Evolutionary conservation across 176 grass and related monocot species (phyloP).

Genomic region (Triticum turgidum): DNA sequence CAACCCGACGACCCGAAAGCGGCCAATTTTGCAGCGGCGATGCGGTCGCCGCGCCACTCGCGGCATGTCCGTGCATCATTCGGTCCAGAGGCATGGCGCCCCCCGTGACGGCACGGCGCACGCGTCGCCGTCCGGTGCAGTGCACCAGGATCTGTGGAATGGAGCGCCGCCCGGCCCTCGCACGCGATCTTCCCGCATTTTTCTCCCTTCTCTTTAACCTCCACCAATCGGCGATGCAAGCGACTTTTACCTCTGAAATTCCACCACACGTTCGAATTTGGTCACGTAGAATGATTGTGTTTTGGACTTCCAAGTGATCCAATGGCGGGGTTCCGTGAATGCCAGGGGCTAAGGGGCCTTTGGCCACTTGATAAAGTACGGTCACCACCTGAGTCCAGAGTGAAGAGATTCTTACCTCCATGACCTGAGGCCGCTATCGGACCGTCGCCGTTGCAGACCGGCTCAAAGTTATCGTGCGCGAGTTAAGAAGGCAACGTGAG

Average conservation of each 20-base stretch:
- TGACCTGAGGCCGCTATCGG: constrained; percentile 1
- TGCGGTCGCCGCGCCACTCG: background rate
- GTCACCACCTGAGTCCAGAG: background rate
- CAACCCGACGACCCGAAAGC: background rate
- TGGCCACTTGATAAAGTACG: background rate
- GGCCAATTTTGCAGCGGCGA: background rate
- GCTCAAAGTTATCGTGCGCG: constrained; percentile 25
- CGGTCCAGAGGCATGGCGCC: background rate
- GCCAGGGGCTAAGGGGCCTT: background rate
- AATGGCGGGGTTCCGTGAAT: background rate
- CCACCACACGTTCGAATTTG: background rate
- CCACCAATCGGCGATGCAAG: background rate
- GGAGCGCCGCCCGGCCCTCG: background rate
- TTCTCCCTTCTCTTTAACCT: background rate
- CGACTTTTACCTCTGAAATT: background rate
- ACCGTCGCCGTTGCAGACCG: constrained; percentile 17
- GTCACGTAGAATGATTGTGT: background rate
- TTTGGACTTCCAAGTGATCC: background rate
- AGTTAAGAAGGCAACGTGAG: constrained; percentile 32
- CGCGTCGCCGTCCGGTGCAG: background rate
- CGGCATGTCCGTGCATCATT: background rate
- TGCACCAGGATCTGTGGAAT: background rate
- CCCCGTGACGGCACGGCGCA: background rate
- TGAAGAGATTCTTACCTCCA: background rate
- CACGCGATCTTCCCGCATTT: background rate